phyloP scores from a whole-genome alignment of 2,329 filamentous ascomycete species.

The Fusarium sp. region DNA sequence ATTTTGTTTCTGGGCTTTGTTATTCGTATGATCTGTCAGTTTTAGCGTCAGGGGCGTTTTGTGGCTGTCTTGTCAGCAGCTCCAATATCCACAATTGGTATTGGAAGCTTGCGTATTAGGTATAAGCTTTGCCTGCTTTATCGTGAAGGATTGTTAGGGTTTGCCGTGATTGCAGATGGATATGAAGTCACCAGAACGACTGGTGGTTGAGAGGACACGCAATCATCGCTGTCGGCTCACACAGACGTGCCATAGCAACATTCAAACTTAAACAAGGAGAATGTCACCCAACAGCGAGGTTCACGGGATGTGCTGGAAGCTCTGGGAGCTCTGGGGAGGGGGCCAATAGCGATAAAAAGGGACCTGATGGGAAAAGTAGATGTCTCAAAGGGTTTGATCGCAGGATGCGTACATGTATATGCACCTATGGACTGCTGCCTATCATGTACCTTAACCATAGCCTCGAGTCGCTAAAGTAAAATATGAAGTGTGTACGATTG shows the following conservation, averaged over 20 bases:
- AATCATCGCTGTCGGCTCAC: background rate
- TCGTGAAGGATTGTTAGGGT: background rate
- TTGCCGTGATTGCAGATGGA: background rate
- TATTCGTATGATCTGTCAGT: constrained; percentile 7
- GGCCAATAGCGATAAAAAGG: background rate
- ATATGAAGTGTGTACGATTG: constrained; percentile 8
- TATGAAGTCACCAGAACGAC: background rate
- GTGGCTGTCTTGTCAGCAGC: constrained; percentile 13
- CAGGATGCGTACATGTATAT: background rate
- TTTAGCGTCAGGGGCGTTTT: constrained; percentile 34
- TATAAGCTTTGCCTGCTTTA: background rate
- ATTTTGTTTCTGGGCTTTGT: constrained; percentile 6
- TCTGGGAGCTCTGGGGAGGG: background rate
- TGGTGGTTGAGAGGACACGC: background rate
- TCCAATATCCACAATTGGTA: background rate
- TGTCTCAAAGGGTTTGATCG: background rate
- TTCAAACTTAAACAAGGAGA: constrained; percentile 4
- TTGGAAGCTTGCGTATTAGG: background rate
- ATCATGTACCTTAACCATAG: constrained; percentile 19
- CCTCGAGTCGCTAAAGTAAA: constrained; percentile 18
- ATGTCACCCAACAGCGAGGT: background rate
- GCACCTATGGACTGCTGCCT: background rate
- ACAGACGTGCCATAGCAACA: background rate
- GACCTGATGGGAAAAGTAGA: constrained; percentile 2
- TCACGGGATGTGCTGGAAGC: background rate